Evolutionary conservation across 805 yeast genomes (phyloP), one percentile per base, ranked within the genome.

Genomic region (Candida koratica): DNA sequence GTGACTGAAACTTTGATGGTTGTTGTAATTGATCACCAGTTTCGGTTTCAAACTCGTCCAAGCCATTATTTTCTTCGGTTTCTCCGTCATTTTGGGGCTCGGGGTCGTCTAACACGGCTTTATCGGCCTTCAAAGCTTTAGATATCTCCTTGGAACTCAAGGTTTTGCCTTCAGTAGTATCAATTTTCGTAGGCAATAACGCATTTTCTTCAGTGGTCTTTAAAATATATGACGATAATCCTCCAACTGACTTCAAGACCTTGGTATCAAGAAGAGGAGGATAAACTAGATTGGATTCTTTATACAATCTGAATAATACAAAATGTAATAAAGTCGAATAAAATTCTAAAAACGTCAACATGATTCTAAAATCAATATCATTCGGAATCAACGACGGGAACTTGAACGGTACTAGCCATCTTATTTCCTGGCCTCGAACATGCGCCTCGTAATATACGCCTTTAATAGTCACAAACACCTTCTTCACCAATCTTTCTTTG

Each of bases 351-450:
- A 93, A 93, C 1, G 97, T 90, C 54, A 87, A 71, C 98, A 93
- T 93, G 68, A 93, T 87, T 62, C 93, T 77, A 71, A 93, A 90
- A 64, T 93, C 98, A 41, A 93, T 80, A 60, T 93, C 97, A 29
- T 82, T 64, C 31, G 98, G 97, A 48, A 93, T 83, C 60, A 84
- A 84, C 60, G 90, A 95, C 13, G 98, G 96, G 69, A 89, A 93
- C 62, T 88, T 93, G 75, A 82, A 93, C 16, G 98, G 98, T 31
- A 87, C 95, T 42, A 93, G 77, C 98, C 98, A 93, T 64, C 90
- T 77, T 30, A 93, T 73, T 47, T 86, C 95, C 61, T 88, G 96
- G 47, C 98, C 98, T 59, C 75, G 80, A 31, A 93, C 79, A 43
- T 59, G 75, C 22, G 96, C 97, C 59, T 88, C 87, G 57, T 90